Evolutionary conservation across 441 rosid genomes (phyloP).

Genomic region (Eruca vesicaria): DNA sequence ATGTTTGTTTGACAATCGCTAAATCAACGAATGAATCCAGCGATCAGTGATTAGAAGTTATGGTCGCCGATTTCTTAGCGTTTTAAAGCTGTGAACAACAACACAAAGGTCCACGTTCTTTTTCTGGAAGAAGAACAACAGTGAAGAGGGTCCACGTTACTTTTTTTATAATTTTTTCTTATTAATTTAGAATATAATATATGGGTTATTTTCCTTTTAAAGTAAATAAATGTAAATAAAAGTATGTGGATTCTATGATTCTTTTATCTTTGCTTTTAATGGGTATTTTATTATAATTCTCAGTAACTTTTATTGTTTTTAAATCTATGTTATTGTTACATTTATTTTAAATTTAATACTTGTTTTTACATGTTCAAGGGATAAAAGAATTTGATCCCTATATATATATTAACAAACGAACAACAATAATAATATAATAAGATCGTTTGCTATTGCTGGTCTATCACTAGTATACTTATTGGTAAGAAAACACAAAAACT

Average conservation of each 20-base stretch:
- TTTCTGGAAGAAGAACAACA: neutral
- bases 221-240: neutral
- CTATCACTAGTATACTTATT: neutral
- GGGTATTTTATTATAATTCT: neutral
- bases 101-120: neutral
- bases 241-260: neutral
- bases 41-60: neutral
- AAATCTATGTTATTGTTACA: neutral
- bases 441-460: neutral
- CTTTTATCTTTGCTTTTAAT: neutral
- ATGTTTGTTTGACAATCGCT: neutral
- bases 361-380: neutral
- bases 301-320: neutral
- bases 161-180: neutral
- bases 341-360: neutral
- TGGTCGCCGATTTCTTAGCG: neutral
- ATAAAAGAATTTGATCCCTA: neutral
- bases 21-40: neutral
- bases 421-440: neutral
- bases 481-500: neutral
- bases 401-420: neutral
- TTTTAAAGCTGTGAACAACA: neutral
- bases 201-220: neutral
- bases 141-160: neutral
- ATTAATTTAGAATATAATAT: neutral